A percentile compares a stretch with the other conserved stretches of the same genome.
These are phyloP conservation scores for Mycena pura DNA, from an alignment of 768 basidiomycete genomes.

Conservation along the genomic window DNA sequence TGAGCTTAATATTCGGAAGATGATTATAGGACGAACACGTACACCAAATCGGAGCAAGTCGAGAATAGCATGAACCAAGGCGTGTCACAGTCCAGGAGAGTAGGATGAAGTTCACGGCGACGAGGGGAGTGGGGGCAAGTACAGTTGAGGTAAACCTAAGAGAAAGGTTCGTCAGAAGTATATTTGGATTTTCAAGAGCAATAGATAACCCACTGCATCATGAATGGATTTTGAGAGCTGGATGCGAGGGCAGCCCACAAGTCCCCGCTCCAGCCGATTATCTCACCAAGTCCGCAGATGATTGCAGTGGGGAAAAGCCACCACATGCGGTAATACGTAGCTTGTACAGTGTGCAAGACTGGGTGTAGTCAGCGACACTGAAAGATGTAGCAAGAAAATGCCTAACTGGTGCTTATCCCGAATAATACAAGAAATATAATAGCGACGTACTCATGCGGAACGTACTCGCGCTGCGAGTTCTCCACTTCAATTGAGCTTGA, in stretches of 20 bases:
- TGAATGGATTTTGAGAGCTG: slow-evolving; percentile 34
- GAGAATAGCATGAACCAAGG: slow-evolving; percentile 56
- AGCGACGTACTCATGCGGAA: slow-evolving; percentile 45
- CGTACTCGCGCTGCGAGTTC: slow-evolving; percentile 39
- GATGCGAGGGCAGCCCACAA: slow-evolving; percentile 54
- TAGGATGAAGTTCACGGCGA: slow-evolving; percentile 64
- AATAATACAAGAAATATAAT: slow-evolving; percentile 46
- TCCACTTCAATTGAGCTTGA: neutral
- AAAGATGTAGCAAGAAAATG: neutral
- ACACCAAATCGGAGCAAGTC: slow-evolving; percentile 50
- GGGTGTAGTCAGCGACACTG: neutral
- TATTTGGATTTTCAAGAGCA: neutral
- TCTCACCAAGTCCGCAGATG: slow-evolving; percentile 55
- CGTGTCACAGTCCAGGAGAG: slow-evolving; percentile 51
- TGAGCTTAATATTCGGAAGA: slow-evolving; percentile 19
- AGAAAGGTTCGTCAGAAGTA: neutral
- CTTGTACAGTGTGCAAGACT: slow-evolving; percentile 57
- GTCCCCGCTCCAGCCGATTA: slow-evolving; percentile 63
- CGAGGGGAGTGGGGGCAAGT: slow-evolving; percentile 60
- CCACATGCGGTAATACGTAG: slow-evolving; percentile 51
- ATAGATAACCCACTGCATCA: slow-evolving; percentile 47
- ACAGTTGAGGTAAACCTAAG: slow-evolving; percentile 53
- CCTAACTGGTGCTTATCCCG: slow-evolving; percentile 46
- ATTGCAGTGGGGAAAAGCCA: slow-evolving; percentile 58
- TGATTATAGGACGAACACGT: slow-evolving; percentile 23